Evolutionary conservation across 2,329 filamentous ascomycete species (phyloP).

Genomic region (Pseudogymnoascus sp.): DNA sequence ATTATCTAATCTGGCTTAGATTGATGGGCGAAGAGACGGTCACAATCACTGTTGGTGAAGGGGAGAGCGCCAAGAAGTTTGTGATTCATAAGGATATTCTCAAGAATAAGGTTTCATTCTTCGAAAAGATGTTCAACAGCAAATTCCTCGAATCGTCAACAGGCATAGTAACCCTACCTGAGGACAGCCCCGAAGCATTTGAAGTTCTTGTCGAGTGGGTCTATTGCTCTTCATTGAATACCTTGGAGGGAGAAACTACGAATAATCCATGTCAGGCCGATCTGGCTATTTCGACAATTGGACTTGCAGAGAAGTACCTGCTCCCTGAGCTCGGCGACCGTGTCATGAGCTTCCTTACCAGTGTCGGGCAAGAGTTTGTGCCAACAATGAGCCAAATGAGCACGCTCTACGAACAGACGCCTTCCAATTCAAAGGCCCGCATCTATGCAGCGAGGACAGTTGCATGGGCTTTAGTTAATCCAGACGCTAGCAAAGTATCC

Average conservation of each 20-base stretch:
- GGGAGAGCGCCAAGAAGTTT: neutral
- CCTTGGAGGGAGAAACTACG: neutral
- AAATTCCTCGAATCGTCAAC: constrained; percentile 11
- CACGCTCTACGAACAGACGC: neutral
- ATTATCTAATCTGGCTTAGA: neutral
- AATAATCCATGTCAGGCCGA: neutral
- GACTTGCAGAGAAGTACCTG: constrained; percentile 8
- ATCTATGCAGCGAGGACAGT: neutral
- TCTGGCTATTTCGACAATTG: neutral
- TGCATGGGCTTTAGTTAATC: neutral
- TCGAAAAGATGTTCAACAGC: constrained; percentile 15
- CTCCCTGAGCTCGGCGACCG: constrained; percentile 11
- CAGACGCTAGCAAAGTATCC: neutral
- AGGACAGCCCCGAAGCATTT: constrained; percentile 13
- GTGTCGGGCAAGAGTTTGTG: neutral
- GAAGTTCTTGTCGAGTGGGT: constrained; percentile 14
- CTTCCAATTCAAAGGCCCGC: neutral
- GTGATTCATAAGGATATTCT: constrained; percentile 14
- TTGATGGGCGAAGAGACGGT: neutral
- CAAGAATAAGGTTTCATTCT: constrained; percentile 13
- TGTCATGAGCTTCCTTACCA: neutral
- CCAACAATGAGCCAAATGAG: neutral
- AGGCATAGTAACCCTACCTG: constrained; percentile 4
- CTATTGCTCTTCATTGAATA: constrained; percentile 3
- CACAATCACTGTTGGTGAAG: neutral